Percentiles rank a stretch among this genome's conserved stretches.
Evolutionary conservation across 306 rosid genomes (phyloP).

Genomic region (Glycyrrhiza uralensis): DNA sequence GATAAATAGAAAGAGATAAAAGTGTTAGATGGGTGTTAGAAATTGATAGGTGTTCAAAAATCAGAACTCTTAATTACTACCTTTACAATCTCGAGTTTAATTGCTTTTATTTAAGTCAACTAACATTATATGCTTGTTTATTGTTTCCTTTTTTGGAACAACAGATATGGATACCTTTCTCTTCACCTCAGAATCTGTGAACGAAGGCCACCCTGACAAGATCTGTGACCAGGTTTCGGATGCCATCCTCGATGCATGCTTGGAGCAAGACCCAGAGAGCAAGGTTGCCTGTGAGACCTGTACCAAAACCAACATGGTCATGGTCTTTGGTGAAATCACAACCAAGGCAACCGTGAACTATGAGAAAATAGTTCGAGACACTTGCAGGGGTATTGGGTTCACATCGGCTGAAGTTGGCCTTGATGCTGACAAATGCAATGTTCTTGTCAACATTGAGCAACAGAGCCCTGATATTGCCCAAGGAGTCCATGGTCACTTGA

Average conservation of each 20-base stretch:
- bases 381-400: conserved; percentile 77
- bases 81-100: not conserved
- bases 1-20: too few species aligned
- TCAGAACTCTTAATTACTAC: too few species aligned
- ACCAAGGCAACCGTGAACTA: conserved; percentile 72
- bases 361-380: conserved; percentile 74
- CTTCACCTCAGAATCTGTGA: conserved; percentile 81
- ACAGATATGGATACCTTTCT: conserved; percentile 69
- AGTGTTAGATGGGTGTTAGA: too few species aligned
- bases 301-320: conserved; percentile 86
- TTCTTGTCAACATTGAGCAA: conserved; percentile 74
- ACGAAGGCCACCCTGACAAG: conserved; percentile 85
- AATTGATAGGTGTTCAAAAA: too few species aligned
- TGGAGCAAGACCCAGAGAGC: conserved; percentile 72
- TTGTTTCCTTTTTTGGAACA: not conserved
- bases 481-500: conserved; percentile 74
- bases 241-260: conserved; percentile 74
- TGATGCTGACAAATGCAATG: conserved; percentile 79
- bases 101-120: not conserved
- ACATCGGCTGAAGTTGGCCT: conserved; percentile 69
- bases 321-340: conserved; percentile 86
- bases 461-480: conserved; percentile 83
- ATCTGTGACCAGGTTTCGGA: conserved; percentile 81
- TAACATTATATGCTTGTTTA: not conserved
- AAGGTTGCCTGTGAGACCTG: conserved; percentile 90